These are phyloP conservation scores for Cyclotella distinguenda DNA, from an alignment of 108 stramenopile species.

Conservation along the genomic window DNA sequence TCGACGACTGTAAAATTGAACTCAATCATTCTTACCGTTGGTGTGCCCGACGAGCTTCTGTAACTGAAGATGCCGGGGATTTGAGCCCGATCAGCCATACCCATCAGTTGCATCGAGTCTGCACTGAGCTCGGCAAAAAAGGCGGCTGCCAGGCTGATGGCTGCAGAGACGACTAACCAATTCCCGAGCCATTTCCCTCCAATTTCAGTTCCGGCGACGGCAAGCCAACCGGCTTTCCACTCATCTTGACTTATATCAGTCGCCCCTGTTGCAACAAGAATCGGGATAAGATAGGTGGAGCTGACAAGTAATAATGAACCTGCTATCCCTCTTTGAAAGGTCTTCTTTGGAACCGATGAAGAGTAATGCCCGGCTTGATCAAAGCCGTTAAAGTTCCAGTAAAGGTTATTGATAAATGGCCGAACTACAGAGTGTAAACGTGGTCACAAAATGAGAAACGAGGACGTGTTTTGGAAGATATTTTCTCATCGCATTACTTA, in stretches of 20 bases:
- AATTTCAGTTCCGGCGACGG: conserved; percentile 52
- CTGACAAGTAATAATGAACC: conserved; percentile 35
- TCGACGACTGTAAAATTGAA: not conserved
- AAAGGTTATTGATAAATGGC: conserved; percentile 64
- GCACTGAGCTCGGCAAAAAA: conserved; percentile 72
- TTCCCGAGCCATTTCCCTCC: conserved; percentile 65
- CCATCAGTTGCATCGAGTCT: conserved; percentile 69
- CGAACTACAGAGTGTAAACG: conserved; percentile 15
- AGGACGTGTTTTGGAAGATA: not conserved
- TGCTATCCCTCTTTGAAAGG: conserved; percentile 39
- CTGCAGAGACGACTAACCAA: conserved; percentile 62
- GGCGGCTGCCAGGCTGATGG: conserved; percentile 51
- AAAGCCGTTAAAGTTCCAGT: conserved; percentile 73
- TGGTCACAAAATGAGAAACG: not conserved
- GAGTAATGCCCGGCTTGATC: conserved; percentile 65
- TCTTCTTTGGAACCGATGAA: conserved; percentile 53
- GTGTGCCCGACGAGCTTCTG: conserved; percentile 28
- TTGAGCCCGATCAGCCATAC: conserved; percentile 67
- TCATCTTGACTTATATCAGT: conserved; percentile 48
- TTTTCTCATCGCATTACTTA: no score
- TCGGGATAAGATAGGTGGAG: conserved; percentile 52
- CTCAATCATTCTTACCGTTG: conserved; percentile 20
- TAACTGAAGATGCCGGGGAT: conserved; percentile 43
- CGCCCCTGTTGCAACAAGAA: conserved; percentile 48
- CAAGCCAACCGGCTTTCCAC: conserved; percentile 66